Base-by-base conservation (phyloP, 352 stramenopile species). In the Vaucheria bursata region DNA sequence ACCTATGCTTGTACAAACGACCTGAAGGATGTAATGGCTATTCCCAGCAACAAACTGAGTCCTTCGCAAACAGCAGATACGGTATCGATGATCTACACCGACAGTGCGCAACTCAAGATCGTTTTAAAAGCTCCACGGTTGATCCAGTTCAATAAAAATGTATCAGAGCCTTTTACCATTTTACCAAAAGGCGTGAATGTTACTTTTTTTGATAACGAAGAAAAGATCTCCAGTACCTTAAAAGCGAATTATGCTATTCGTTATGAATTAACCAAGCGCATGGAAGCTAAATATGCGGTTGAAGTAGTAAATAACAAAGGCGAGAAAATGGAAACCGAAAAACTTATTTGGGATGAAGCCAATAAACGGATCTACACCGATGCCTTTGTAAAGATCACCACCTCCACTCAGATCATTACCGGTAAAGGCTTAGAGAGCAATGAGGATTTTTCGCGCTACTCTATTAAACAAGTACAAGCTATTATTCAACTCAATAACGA, bases 321-420 rank as follows among this genome's bases (percentile, higher is more conserved):
- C 45, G 45, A 59, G 18, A 18, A 18, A 59, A 18, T 59, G 45
- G 12, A 25, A 18, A 59, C 45, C 45, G 45, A 59, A 59, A 25
- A 59, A 25, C 45, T 59, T 59, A 59, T 59, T 25, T 59, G 45
- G 45, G 45, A 59, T 59, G 45, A 59, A 59, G 45, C 45, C 45
- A 59, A 59, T 18, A 18, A 59, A 59, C 45, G 25, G 25, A 59
- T 59, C 25, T 25, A 59, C 45, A 18, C 45, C 45, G 45, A 59
- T 59, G 25, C 18, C 18, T 59, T 59, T 59, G 45, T 59, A 25
- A 18, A 25, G 12, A 59, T 59, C 25, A 59, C 45, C 45, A 59
- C 45, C 18, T 18, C 18, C 12, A 25, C 18, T 59, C 12, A 59
- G 25, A 59, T 59, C 25, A 59, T 59, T 18, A 59, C 25, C 12